Evolutionary conservation across 495 filamentous ascomycete genomes (phyloP), one percentile per base, ranked within the genome.

Genomic region (Letharia columbiana): DNA sequence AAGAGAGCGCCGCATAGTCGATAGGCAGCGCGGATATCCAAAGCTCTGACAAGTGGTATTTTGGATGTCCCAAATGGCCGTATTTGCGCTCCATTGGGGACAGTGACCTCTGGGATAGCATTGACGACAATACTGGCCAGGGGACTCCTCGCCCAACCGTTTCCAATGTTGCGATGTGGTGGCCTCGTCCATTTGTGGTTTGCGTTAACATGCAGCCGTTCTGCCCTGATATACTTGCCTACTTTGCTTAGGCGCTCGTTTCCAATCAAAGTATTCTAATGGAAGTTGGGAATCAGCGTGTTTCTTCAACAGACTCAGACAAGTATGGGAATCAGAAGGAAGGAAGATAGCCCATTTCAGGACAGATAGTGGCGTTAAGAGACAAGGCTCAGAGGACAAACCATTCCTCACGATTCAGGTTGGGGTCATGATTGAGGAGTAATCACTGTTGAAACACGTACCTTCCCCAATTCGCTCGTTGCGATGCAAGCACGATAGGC

Each of bases 401-500:
- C 17, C 2, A 1, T 28, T 52, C n/a, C 9, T 52, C 49, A 15
- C 8, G 7, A 33, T 10, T 54, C 11, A 33, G 28, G 15, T 3
- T 17, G 4, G 15, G 3, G 4, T 15, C 2, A 3, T 5, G 28
- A 31, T 33, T 2, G 15, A 15, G 2, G 6, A 18, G 8, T 11
- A 11, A 28, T 3, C 4, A 8, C 4, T 33, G 0, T 1, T 10
- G 9, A 17, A 13, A 33, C 8, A 54, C 23, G 50, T 33, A 54
- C 50, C 20, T 44, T n/a, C 8, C 28, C 10, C 20, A 67, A 31
- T 57, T 61, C 39, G 15, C 68, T 52, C 2, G 66, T 54, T 18
- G 56, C 15, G 6, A 67, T 18, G n/a, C 41, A 49, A 10, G 73
- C 73, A 37, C 74, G 73, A 47, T 71, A 68, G 4, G 71, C 73